Base-by-base conservation (phyloP, 495 filamentous ascomycete genomes). In the Aspergillus incahuasiensis region DNA sequence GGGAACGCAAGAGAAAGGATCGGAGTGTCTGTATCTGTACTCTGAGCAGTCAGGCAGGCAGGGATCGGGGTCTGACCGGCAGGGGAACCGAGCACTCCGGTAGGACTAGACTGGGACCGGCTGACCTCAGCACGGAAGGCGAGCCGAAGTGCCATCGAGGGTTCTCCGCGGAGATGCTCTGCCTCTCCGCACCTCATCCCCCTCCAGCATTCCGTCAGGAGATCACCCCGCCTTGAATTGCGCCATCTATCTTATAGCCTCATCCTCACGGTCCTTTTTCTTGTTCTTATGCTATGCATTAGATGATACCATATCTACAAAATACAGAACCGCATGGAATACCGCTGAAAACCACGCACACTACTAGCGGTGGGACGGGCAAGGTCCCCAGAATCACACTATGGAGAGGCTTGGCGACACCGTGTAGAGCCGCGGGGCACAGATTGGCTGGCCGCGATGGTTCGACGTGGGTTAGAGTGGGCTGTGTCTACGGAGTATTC, bases 181-280 rank as follows among this genome's bases (percentile, higher is more conserved):
- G 28, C 21, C 43, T 28, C 43, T 39, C 47, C 30, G 47, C 47
- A 49, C 30, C 16, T 45, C 51, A 53, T 53, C 16, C 30, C 18
- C 39, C 30, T 42, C 51, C 22, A 32, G 42, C 32, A 25, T 44
- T 40, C 35, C 13, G 28, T 39, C 19, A 30, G 32, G 6, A 46
- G 52, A 44, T 56, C 42, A 56, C 45, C 54, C 54, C 54, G 54
- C 54, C 42, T 50, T 39, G 54, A 44, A 49, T 50, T 45, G 54
- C 46, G 38, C 46, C 35, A 48, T 48, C 15, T 32, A 28, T 28
- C 25, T 28, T 28, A 9, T 35, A 35, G 32, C 32, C 13, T 15
- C 12, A 35, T 35, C 32, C 12, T 15, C 32, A 35, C 6, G 32
- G 32, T 35, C 32, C 32, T 35, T 35, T 5, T 11, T 30, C 5